Percentiles rank a stretch among this genome's conserved stretches.
Conservation (phyloP, 495 filamentous ascomycete genomes). For the Aspergillus affinis region DNA sequence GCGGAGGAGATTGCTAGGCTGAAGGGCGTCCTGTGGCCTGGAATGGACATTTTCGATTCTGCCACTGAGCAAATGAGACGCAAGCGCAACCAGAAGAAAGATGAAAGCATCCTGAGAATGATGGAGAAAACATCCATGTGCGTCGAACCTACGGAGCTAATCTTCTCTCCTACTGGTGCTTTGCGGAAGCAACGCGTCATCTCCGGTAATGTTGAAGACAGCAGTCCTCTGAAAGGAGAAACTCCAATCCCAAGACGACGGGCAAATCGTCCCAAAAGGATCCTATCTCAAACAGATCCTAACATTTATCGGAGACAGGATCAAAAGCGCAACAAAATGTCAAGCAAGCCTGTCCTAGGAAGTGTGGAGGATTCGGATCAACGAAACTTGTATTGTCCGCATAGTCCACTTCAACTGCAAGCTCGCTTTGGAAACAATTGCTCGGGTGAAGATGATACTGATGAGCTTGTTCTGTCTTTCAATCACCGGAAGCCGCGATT, state of each 20-base stretch:
- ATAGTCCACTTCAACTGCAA: slow-evolving; percentile 11
- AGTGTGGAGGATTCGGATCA: slow-evolving; percentile 2
- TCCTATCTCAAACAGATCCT: slow-evolving; percentile 30
- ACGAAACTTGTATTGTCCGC: slow-evolving; percentile 5
- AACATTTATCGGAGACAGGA: slow-evolving; percentile 33
- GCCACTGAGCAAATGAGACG: slow-evolving; percentile 74
- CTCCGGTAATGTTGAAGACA: slow-evolving; percentile 53
- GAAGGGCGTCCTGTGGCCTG: slow-evolving; percentile 77
- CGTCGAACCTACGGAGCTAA: slow-evolving; percentile 69
- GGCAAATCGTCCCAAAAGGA: slow-evolving; percentile 26
- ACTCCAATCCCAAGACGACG: slow-evolving; percentile 44
- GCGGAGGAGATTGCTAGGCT: slow-evolving; percentile 50
- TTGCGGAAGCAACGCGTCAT: slow-evolving; percentile 58
- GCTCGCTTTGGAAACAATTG: slow-evolving; percentile 8
- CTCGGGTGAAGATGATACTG: slow-evolving; percentile 23
- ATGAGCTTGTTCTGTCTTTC: slow-evolving; percentile 32
- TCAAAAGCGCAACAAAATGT: slow-evolving; percentile 24
- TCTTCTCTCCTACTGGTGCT: slow-evolving; percentile 59
- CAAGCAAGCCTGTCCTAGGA: slow-evolving; percentile 2
- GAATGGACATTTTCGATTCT: slow-evolving; percentile 88
- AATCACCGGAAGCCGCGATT: slow-evolving; percentile 21
- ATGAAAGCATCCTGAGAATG: slow-evolving; percentile 62
- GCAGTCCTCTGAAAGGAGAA: slow-evolving; percentile 49
- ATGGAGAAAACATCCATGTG: slow-evolving; percentile 67
- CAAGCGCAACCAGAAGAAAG: slow-evolving; percentile 86